Evolutionary conservation across 2,329 filamentous ascomycete species (phyloP).

Genomic region (Fusarium sp.): DNA sequence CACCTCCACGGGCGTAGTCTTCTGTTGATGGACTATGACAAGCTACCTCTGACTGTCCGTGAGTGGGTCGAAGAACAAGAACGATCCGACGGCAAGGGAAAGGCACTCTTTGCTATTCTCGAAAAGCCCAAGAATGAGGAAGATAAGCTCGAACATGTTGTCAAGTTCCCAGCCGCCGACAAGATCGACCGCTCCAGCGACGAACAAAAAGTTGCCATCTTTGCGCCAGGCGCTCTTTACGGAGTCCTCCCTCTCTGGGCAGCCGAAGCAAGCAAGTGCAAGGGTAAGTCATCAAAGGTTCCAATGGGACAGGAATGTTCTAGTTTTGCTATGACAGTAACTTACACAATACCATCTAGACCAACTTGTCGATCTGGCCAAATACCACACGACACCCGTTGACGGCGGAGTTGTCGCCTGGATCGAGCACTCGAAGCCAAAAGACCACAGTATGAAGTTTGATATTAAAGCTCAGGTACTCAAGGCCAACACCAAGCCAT

Average conservation of each 20-base stretch:
- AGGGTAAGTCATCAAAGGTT: constrained; percentile 49
- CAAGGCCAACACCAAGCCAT: constrained; percentile 31
- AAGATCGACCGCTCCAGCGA: constrained; percentile 48
- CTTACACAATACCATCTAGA: constrained; percentile 33
- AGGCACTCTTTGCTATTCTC: constrained; percentile 58
- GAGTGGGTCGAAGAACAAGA: constrained; percentile 63
- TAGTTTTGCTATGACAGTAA: neutral
- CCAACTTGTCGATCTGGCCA: constrained; percentile 45
- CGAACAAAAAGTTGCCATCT: constrained; percentile 57
- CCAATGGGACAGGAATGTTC: neutral
- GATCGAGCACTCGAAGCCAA: constrained; percentile 47
- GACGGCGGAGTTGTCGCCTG: constrained; percentile 48
- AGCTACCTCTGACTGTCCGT: constrained; percentile 57
- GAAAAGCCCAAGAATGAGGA: constrained; percentile 53
- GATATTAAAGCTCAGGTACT: constrained; percentile 52
- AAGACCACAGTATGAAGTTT: constrained; percentile 51
- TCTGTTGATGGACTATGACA: constrained; percentile 59
- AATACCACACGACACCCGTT: constrained; percentile 43
- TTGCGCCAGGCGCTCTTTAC: constrained; percentile 65
- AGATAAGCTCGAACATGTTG: constrained; percentile 54
- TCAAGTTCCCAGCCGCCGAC: constrained; percentile 45
- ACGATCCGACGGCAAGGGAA: constrained; percentile 48
- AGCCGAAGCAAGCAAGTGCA: constrained; percentile 57
- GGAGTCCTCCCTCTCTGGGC: constrained; percentile 63
- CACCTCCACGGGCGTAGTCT: constrained; percentile 63